phyloP scores from a whole-genome alignment of 768 basidiomycete species.

The Boletellus sp. region DNA sequence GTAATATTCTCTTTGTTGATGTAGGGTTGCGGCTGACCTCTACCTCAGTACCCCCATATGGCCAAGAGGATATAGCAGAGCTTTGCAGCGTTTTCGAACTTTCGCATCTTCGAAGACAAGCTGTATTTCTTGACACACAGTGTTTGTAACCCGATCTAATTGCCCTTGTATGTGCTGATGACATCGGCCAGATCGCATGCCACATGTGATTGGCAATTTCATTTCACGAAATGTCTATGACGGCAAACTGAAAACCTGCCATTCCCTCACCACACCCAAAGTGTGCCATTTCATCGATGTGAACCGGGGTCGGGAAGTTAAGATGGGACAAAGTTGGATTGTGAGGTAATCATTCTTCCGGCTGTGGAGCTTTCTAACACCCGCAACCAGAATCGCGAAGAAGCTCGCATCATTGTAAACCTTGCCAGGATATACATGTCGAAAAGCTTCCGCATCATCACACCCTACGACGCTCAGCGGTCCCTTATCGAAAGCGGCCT shows the following conservation, averaged over 20 bases:
- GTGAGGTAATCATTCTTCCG: constrained; percentile 16
- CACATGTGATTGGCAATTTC: constrained; percentile 65
- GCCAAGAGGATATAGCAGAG: constrained; percentile 62
- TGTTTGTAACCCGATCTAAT: constrained; percentile 42
- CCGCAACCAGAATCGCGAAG: constrained; percentile 52
- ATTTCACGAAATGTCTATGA: constrained; percentile 67
- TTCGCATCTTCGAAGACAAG: constrained; percentile 46
- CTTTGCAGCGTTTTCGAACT: constrained; percentile 76
- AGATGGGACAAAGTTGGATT: constrained; percentile 33
- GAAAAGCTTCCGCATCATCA: constrained; percentile 59
- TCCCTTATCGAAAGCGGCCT: constrained; percentile 53
- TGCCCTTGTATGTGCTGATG: neutral
- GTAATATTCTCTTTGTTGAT: constrained; percentile 17
- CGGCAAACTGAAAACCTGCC: constrained; percentile 52
- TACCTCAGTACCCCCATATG: constrained; percentile 68
- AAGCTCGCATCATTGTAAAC: constrained; percentile 49
- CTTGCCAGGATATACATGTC: constrained; percentile 51
- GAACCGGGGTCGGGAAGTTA: constrained; percentile 28
- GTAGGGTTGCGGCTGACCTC: neutral
- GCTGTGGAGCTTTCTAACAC: constrained; percentile 2
- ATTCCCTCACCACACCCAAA: constrained; percentile 37
- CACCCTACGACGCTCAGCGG: constrained; percentile 75
- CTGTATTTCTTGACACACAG: constrained; percentile 63
- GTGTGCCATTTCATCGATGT: constrained; percentile 40
- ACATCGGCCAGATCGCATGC: constrained; percentile 67